phyloP scores from a whole-genome alignment of 164 flowering plant genomes.

The Houttuynia cordata region DNA sequence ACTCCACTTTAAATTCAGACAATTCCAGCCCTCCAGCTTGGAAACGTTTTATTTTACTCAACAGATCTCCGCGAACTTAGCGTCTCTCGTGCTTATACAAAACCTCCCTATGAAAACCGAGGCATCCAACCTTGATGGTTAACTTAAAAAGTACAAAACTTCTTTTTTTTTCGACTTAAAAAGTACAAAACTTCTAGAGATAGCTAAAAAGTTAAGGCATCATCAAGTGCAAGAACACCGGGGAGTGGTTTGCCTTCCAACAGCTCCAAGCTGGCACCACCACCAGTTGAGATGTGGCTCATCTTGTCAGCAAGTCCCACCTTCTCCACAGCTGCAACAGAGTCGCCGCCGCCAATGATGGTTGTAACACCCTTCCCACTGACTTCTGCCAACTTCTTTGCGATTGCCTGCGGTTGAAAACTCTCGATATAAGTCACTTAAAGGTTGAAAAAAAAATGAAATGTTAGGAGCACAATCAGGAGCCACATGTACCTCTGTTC shows the following conservation, averaged over 20 bases:
- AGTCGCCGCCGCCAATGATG: slow-evolving; percentile 57
- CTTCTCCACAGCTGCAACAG: slow-evolving; percentile 58
- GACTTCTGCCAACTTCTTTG: slow-evolving; percentile 43
- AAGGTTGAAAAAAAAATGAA: no score
- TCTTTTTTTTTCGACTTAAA: no score
- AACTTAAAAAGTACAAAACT: not conserved
- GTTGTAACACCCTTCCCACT: slow-evolving; percentile 42
- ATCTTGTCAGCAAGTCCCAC: slow-evolving; percentile 43
- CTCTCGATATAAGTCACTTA: no score
- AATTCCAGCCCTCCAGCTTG: not conserved
- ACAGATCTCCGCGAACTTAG: no score
- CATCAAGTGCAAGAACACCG: slow-evolving; percentile 48
- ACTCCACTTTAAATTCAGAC: no score
- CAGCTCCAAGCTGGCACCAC: slow-evolving; percentile 49
- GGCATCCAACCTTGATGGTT: not conserved
- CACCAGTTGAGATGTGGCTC: slow-evolving; percentile 61
- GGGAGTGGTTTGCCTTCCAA: slow-evolving; percentile 49
- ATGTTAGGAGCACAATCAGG: not conserved
- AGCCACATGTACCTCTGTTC: slow-evolving; percentile 46
- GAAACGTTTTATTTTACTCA: not conserved
- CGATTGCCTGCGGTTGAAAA: slow-evolving; percentile 23
- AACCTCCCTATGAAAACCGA: not conserved
- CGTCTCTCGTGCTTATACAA: not conserved
- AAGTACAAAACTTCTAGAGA: no score
- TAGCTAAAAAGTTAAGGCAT: slow-evolving; percentile 8